Conservation (phyloP, 148 eudicot genomes). For the Amaranthus cruentus region DNA sequence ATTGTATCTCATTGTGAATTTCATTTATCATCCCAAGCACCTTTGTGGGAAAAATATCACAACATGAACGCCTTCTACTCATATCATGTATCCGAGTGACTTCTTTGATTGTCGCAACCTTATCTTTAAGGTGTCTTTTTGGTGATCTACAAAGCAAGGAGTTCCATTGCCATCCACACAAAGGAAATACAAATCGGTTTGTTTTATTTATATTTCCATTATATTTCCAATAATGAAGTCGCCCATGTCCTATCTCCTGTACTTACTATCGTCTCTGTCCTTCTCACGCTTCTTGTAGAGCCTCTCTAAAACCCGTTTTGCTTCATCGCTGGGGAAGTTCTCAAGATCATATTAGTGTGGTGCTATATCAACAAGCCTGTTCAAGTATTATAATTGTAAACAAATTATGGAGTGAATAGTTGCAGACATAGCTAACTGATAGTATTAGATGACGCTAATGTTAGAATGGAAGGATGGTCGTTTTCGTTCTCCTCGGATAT, state of each 20-base stretch:
- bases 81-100: no score
- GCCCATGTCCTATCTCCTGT: constrained; percentile 16
- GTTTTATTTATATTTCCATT: no score
- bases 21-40: no score
- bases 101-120: no score
- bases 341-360: constrained; percentile 63
- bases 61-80: no score
- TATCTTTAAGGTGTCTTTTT: no score
- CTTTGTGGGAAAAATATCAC: no score
- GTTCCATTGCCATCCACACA: no score
- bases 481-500: constrained; percentile 94
- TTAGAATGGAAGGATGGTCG: constrained; percentile 16
- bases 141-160: no score
- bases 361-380: constrained; percentile 68
- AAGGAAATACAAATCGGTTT: no score
- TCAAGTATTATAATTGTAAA: background rate
- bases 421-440: background rate
- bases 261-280: constrained; percentile 40
- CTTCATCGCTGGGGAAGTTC: constrained; percentile 66
- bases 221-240: no score
- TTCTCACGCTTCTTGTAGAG: constrained; percentile 55
- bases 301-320: constrained; percentile 55
- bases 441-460: background rate
- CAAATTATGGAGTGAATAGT: background rate
- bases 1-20: no score